A percentile compares a stretch with the other conserved stretches of the same genome.
phyloP scores from a whole-genome alignment of 176 grass and related monocot genomes.

The Canna indica region DNA sequence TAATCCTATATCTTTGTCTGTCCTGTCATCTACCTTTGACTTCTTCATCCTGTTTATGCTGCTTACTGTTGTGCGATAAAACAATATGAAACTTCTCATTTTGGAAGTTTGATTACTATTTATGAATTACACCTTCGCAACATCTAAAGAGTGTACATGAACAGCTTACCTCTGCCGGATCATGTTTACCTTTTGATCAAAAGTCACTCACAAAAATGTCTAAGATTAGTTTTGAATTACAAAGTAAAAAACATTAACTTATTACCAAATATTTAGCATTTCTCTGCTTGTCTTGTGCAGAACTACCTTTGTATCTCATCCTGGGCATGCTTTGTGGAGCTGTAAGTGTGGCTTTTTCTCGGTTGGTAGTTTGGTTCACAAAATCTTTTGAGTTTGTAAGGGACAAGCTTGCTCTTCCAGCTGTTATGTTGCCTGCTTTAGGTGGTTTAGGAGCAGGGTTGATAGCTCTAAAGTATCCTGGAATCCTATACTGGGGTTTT shows the following conservation, averaged over 20 bases:
- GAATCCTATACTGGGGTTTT: constrained; percentile 94
- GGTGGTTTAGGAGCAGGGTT: constrained; percentile 92
- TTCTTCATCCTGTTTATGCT: background rate
- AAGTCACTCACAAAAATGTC: background rate
- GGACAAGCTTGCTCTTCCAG: constrained; percentile 66
- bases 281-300: background rate
- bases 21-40: background rate
- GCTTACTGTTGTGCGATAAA: background rate
- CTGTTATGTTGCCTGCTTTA: constrained; percentile 89
- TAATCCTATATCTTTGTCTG: background rate
- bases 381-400: constrained; percentile 88
- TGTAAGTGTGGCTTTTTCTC: constrained; percentile 80
- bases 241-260: background rate
- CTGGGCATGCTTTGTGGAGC: constrained; percentile 95
- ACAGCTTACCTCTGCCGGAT: background rate
- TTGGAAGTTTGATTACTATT: background rate
- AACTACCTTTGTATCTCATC: constrained; percentile 84
- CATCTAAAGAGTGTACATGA: background rate
- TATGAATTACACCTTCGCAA: background rate
- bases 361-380: constrained; percentile 86
- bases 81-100: background rate
- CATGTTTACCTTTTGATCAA: background rate
- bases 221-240: background rate
- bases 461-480: constrained; percentile 95
- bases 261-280: background rate